Base-by-base conservation (phyloP, 2,329 filamentous ascomycete genomes). In the Diaporthe citri region DNA sequence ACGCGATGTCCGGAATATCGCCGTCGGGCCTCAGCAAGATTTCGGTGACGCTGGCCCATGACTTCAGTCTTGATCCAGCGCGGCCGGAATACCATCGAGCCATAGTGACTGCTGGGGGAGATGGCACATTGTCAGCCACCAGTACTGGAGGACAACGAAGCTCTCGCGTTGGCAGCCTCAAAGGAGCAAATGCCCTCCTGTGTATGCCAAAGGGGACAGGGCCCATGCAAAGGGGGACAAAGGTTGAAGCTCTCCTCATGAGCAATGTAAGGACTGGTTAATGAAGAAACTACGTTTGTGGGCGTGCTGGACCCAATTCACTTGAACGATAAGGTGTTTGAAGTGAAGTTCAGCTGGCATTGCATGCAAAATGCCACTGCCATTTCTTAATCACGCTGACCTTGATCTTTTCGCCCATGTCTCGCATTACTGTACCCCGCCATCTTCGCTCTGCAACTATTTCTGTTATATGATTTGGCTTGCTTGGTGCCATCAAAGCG, bases 81-180 rank as follows among this genome's bases (percentile, higher is more conserved):
- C 88, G 97, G 73, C 92, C 93, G 0, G 97, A 99, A 82, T 99
- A 97, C 83, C 96, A 98, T 82, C 93, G 97, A n/a, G 95, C 92
- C 0, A 85, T 95, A 2, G 91, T 98, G 3, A 88, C 87, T 0
- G 90, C 91, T 2, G 89, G 88, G 0, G 87, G 84, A 15, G 92
- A 96, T 79, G 96, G 96, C 0, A 79, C 86, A 12, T 83, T 98
- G 64, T 87, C 90, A 75, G 97, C 95, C 0, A 90, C 86, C 41
- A 98, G 95, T 80, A 99, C 97, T 0, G 97, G 97, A 8, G 92
- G 93, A 4, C 97, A 99, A 86, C 89, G 97, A 70, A 98, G 96
- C 82, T 97, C 94, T 22, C 90, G 92, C 76, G 95, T 99, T 3
- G 95, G 95, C 0, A 98, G 96, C 83, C 88, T 98, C 78, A 94